phyloP scores from a whole-genome alignment of 768 basidiomycete species.

The Tylopilus sp. region DNA sequence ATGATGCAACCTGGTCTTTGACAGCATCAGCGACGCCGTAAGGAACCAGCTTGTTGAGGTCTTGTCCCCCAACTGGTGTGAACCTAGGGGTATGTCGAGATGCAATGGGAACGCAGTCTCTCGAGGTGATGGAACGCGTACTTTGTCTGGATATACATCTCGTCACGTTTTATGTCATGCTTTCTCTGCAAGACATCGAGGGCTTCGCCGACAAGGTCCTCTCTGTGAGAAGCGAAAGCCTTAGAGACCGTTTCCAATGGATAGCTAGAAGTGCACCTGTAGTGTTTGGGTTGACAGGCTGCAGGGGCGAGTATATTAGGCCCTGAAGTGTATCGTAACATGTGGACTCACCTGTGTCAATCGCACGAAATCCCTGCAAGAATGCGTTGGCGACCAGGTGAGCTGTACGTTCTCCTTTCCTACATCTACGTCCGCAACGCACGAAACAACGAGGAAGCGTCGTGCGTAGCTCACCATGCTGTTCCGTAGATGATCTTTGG shows the following conservation, averaged over 20 bases:
- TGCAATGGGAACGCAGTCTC: neutral
- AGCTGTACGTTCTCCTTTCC: conserved; percentile 76
- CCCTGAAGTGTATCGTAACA: conserved; percentile 7
- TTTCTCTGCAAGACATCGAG: conserved; percentile 52
- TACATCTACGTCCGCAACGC: conserved; percentile 26
- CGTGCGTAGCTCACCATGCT: conserved; percentile 44
- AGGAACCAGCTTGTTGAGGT: conserved; percentile 64
- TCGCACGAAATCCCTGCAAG: conserved; percentile 71
- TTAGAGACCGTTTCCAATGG: neutral
- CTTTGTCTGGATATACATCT: conserved; percentile 82
- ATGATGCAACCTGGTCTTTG: conserved; percentile 56
- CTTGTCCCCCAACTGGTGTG: conserved; percentile 73
- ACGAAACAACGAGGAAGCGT: neutral
- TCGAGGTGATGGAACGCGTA: conserved; percentile 25
- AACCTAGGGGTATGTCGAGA: conserved; percentile 43
- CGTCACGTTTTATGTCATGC: conserved; percentile 62
- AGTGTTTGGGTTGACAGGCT: conserved; percentile 75
- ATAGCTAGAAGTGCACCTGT: conserved; percentile 41
- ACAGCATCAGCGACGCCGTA: conserved; percentile 57
- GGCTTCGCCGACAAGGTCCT: conserved; percentile 79
- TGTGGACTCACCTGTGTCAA: conserved; percentile 70
- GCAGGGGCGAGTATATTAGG: conserved; percentile 3
- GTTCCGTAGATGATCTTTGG: conserved; percentile 58
- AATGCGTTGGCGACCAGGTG: conserved; percentile 69
- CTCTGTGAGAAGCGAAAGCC: conserved; percentile 39